Evolutionary conservation across 306 rosid genomes (phyloP).

Genomic region (Morella rubra): DNA sequence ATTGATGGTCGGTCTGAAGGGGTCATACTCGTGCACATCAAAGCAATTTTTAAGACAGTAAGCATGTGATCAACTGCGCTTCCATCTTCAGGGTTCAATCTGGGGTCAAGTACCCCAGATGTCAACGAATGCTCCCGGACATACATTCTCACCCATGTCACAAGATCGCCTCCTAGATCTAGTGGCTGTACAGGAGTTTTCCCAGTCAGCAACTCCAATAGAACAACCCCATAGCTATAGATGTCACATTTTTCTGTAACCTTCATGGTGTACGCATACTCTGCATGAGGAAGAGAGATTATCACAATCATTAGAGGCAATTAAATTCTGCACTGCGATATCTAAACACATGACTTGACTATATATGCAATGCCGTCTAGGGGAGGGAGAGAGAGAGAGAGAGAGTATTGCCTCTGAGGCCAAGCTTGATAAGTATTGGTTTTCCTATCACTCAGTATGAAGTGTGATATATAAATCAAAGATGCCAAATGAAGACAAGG

Average conservation of each 20-base stretch:
- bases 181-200: constrained; percentile 85
- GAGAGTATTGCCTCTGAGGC: background rate
- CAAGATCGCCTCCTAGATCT: constrained; percentile 93
- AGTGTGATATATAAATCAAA: background rate
- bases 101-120: constrained; percentile 64
- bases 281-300: constrained; percentile 44
- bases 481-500: background rate
- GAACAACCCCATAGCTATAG: constrained; percentile 93
- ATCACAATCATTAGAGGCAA: constrained; percentile 9
- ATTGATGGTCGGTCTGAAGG: constrained; percentile 76
- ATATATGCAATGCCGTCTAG: background rate
- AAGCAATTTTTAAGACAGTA: constrained; percentile 72
- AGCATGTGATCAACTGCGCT: constrained; percentile 66
- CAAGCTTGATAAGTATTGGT: background rate
- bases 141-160: constrained; percentile 62
- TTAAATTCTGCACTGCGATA: background rate
- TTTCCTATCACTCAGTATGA: background rate
- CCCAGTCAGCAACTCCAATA: constrained; percentile 86
- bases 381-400: background rate
- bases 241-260: constrained; percentile 95
- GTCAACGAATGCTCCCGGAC: constrained; percentile 56
- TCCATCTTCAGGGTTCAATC: constrained; percentile 63
- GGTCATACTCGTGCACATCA: constrained; percentile 67
- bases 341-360: background rate
- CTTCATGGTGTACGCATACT: constrained; percentile 97